Base-by-base conservation (phyloP, 192 early-diverging fungal species). In the Kickxella alabastrina region DNA sequence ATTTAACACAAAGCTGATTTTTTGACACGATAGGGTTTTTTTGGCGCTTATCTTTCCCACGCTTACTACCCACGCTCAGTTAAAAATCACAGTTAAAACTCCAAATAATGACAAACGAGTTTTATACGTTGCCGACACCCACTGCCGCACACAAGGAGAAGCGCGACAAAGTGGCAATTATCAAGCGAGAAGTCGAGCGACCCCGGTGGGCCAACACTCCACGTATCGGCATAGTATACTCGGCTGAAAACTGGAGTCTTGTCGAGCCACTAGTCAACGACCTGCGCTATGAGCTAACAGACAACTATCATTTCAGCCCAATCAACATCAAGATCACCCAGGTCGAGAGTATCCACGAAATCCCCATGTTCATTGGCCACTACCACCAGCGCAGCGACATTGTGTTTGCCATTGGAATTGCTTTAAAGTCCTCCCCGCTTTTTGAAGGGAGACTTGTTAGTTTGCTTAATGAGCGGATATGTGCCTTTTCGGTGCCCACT, bases 391-490 rank as follows among this genome's bases (percentile, higher is more conserved):
- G 64, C 51, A 55, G 59, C 54, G 59, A 74, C 10, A 44, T 74
- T 38, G 52, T 74, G 26, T 67, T 66, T 62, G 70, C 64, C 5
- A 35, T 74, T 4, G 70, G 70, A 31, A 64, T 67, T 5, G 59
- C 54, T 40, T 50, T 54, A 9, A 60, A 36, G 22, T 10, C 24
- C 12, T 49, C 59, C 12, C 59, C 63, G 3, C 14, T 29, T 5
- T 62, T 39, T 19, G 63, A 74, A 43, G 45, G 46, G 15, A 28
- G 70, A 6, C 64, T 66, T 6, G 55, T 74, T 0, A 52, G 59
- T 34, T n/a, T 40, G 26, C 15, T 55, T 0, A 67, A 59, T 3
- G 49, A 53, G 27, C 29, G 63, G 32, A 27, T 74, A 2, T 31
- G 25, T 10, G 47, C 53, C 10, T 25, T 57, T 6, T 17, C 15